phyloP scores from a whole-genome alignment of 164 flowering plant genomes.

The Chimonanthus praecox region DNA sequence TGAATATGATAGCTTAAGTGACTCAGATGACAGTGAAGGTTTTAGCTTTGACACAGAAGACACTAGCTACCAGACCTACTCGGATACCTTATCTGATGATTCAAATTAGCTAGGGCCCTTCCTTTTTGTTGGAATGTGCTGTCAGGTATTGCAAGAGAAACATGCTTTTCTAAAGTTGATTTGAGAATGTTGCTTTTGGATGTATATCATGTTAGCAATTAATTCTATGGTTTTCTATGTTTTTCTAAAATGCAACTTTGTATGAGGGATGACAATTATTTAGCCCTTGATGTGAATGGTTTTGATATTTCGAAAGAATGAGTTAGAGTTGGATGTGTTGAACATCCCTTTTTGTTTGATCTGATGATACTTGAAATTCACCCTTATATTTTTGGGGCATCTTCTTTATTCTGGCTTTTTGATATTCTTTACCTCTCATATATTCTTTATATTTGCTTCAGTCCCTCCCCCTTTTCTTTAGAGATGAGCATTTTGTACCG shows the following conservation, averaged over 20 bases:
- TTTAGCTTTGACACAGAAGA: background rate
- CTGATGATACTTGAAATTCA: background rate
- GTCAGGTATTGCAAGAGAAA: background rate
- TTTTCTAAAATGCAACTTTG: background rate
- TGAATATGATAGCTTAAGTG: conserved; percentile 1
- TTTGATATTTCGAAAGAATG: background rate
- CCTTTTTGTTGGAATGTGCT: background rate
- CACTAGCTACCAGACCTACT: background rate
- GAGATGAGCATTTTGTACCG: no score
- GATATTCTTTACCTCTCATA: background rate
- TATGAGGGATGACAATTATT: background rate
- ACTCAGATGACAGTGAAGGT: conserved; percentile 9
- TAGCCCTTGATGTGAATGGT: background rate
- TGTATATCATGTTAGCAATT: background rate
- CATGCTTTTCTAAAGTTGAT: background rate
- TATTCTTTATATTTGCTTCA: background rate
- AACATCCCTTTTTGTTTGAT: background rate
- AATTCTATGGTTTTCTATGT: background rate
- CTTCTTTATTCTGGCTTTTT: background rate
- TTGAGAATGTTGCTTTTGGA: background rate
- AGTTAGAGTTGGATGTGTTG: background rate
- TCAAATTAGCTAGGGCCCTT: background rate
- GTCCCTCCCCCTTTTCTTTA: no score
- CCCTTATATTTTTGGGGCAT: background rate
- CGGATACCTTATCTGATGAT: background rate